Base-by-base conservation (phyloP, 2,329 filamentous ascomycete genomes). In the Huntiella savannae region DNA sequence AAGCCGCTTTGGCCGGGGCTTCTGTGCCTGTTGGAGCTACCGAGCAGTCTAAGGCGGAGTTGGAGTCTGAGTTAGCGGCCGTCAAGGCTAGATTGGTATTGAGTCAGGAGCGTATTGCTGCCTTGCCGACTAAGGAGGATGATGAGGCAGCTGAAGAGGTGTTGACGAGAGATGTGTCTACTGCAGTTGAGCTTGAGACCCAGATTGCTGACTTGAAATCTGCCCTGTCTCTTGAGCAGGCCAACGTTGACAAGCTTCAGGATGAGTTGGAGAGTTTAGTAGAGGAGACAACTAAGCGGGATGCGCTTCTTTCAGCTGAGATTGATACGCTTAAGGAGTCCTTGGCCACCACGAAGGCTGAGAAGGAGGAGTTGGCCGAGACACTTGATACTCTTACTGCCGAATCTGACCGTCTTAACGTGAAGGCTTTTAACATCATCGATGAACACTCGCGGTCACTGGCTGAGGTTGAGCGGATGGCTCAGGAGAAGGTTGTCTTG, bases 11-110 rank as follows among this genome's bases (percentile, higher is more conserved):
- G 5, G 17, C 43, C 10, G 22, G 13, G 5, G 39, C 47, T 13
- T 28, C 33, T n/a, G 16, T 36, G 17, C 22, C 45, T 11, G 33
- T 46, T 34, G 33, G 32, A n/a, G 11, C 19, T 13, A 44, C 43
- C 10, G 33, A 15, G 10, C 4, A 46, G 33, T 33, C 33, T 15
- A 43, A 43, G 16, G 13, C 22, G 6, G 16, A 38, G 5, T 36
- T 49, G 19, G 47, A 49, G 40, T 16, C 43, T 4, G 35, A 49
- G 28, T 44, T 49, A 12, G 43, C 39, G 2, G 16, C 43, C 7
- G 39, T 46, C 4, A 15, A 41, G 7, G 22, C 47, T 11, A 40
- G 43, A 12, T 34, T 49, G 12, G 38, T 13, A 15, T 16, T 36
- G 15, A 19, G 43, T 35, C 46, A 36, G 39, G 40, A 38, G 12